A percentile compares a stretch with the other conserved stretches of the same genome.
Conservation (phyloP, 306 rosid genomes). For the Coriaria nepalensis region DNA sequence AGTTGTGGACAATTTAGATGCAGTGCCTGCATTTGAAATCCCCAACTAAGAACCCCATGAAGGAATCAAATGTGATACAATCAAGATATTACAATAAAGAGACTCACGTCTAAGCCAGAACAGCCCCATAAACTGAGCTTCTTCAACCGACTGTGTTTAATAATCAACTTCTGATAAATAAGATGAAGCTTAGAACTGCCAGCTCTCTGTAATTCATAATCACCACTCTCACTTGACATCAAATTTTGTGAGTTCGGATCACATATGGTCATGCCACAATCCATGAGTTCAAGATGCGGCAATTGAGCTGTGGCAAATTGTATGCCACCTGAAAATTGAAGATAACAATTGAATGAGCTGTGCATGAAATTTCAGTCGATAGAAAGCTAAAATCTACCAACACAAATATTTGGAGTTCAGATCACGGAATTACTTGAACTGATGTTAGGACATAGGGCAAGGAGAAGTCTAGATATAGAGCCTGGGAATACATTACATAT, state of each 20-base stretch:
- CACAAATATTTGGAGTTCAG: background rate
- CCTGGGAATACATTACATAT: slow-evolving; percentile 84
- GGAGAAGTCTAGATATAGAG: slow-evolving; percentile 67
- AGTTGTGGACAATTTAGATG: slow-evolving; percentile 78
- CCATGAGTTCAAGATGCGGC: slow-evolving; percentile 89
- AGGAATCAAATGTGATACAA: slow-evolving; percentile 10
- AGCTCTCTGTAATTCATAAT: slow-evolving; percentile 22
- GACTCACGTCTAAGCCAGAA: slow-evolving; percentile 77
- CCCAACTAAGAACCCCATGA: slow-evolving; percentile 17
- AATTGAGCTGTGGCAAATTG: slow-evolving; percentile 88
- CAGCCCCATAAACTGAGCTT: slow-evolving; percentile 99
- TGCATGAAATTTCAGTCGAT: slow-evolving; percentile 5
- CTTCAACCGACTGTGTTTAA: slow-evolving; percentile 62
- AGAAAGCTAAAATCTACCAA: slow-evolving; percentile 3
- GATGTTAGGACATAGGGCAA: slow-evolving; percentile 91
- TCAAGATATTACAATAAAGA: slow-evolving; percentile 8
- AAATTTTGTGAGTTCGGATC: slow-evolving; percentile 42
- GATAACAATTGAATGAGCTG: slow-evolving; percentile 11
- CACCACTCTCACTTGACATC: slow-evolving; percentile 20
- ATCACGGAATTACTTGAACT: slow-evolving; percentile 64
- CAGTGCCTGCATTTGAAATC: slow-evolving; percentile 51
- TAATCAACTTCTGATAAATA: slow-evolving; percentile 71
- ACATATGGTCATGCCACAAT: slow-evolving; percentile 92
- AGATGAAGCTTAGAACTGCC: slow-evolving; percentile 31
- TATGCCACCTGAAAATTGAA: slow-evolving; percentile 61